Evolutionary conservation across 441 rosid genomes (phyloP).

Genomic region (Brassica hybrid): DNA sequence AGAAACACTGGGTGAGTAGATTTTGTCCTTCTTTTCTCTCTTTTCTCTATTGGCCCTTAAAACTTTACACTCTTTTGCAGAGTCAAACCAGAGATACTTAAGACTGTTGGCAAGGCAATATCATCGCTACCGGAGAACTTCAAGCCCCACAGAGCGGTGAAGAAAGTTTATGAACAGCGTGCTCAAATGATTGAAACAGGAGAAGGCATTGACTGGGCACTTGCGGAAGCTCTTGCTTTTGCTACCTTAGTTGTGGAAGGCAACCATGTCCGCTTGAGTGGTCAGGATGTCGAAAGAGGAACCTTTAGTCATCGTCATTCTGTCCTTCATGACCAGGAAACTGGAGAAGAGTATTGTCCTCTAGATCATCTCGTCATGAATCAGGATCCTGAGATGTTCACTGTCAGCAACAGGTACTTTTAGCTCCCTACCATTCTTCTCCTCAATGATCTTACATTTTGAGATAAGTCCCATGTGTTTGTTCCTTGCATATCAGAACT

Average conservation of each 20-base stretch:
- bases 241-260: constrained; percentile 93
- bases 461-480: neutral
- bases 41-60: constrained; percentile 1
- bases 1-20: constrained; percentile 86
- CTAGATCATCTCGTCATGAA: constrained; percentile 83
- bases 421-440: constrained; percentile 1
- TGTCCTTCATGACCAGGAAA: constrained; percentile 91
- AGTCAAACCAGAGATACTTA: constrained; percentile 95
- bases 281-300: constrained; percentile 99
- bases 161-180: constrained; percentile 86
- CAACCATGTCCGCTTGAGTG: constrained; percentile 97
- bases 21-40: neutral
- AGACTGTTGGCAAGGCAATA: constrained; percentile 91
- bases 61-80: constrained; percentile 51
- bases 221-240: constrained; percentile 95
- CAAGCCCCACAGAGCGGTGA: constrained; percentile 89
- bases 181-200: constrained; percentile 92
- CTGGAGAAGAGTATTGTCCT: constrained; percentile 90
- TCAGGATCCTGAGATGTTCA: constrained; percentile 96
- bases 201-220: constrained; percentile 98
- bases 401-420: constrained; percentile 93
- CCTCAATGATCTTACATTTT: neutral
- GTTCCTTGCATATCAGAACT: constrained; percentile 13
- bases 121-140: constrained; percentile 78
- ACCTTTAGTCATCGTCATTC: constrained; percentile 98